Evolutionary conservation across 2,329 filamentous ascomycete species (phyloP).

Genomic region (Bipolaris zeicola): DNA sequence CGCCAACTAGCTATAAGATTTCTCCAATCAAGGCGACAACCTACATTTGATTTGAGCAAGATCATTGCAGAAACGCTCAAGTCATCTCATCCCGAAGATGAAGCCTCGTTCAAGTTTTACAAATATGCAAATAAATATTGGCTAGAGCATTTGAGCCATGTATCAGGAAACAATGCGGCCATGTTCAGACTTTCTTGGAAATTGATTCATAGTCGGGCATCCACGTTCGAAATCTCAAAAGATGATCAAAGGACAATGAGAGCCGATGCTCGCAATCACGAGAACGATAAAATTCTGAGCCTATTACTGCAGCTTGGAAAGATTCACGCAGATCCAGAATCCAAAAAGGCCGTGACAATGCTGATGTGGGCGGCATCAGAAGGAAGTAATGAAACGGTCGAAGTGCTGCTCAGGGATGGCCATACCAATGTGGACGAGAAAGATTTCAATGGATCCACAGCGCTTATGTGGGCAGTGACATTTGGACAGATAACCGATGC

Average conservation of each 20-base stretch:
- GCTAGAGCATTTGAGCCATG: conserved; percentile 12
- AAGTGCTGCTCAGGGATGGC: too few species aligned
- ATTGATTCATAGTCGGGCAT: not conserved
- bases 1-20: conserved; percentile 16
- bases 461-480: not conserved
- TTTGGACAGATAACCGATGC: too few species aligned
- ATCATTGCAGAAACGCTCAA: conserved; percentile 10
- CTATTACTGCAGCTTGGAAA: too few species aligned
- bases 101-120: conserved; percentile 13
- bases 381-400: too few species aligned
- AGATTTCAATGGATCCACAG: not conserved
- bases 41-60: conserved; percentile 19
- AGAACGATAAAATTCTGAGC: too few species aligned
- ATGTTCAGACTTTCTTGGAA: conserved; percentile 12
- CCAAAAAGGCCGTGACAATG: too few species aligned
- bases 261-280: too few species aligned
- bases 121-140: conserved; percentile 23
- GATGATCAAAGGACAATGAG: not conserved
- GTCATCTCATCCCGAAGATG: not conserved
- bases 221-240: not conserved
- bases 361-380: too few species aligned
- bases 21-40: conserved; percentile 15
- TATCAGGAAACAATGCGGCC: conserved; percentile 9
- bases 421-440: too few species aligned
- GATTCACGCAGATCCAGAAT: too few species aligned